Evolutionary conservation across 1,139 yeast species (phyloP).

Genomic region (Saccharomyces hybrid): DNA sequence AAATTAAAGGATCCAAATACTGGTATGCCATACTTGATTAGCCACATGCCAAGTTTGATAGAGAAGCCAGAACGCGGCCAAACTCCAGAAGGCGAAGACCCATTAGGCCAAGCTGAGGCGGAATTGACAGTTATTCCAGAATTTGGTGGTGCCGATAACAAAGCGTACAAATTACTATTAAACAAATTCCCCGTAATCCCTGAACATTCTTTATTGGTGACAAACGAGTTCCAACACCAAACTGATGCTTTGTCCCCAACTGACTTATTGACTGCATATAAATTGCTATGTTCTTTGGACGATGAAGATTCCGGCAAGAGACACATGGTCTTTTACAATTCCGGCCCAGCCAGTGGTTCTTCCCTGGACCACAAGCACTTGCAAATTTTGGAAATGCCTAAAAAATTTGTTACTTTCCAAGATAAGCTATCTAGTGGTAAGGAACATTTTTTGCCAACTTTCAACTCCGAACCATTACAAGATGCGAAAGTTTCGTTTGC

Average conservation of each 20-base stretch:
- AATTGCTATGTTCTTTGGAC: slow-evolving; percentile 40
- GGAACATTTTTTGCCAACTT: slow-evolving; percentile 46
- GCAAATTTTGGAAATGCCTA: slow-evolving; percentile 72
- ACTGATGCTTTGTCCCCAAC: slow-evolving; percentile 58
- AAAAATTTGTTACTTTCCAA: slow-evolving; percentile 51
- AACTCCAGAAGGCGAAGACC: slow-evolving; percentile 36
- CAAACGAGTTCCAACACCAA: slow-evolving; percentile 67
- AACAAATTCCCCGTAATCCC: slow-evolving; percentile 84
- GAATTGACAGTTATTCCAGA: slow-evolving; percentile 55
- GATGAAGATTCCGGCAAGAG: slow-evolving; percentile 30
- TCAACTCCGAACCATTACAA: slow-evolving; percentile 51
- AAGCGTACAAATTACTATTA: slow-evolving; percentile 49
- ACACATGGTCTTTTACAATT: slow-evolving; percentile 77
- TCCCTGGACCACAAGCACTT: slow-evolving; percentile 89
- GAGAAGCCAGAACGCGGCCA: slow-evolving; percentile 46
- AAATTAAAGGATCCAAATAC: slow-evolving; percentile 24
- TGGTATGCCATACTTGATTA: slow-evolving; percentile 35
- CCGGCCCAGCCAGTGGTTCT: slow-evolving; percentile 85
- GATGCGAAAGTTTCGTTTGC: slow-evolving; percentile 64
- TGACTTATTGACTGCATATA: slow-evolving; percentile 55
- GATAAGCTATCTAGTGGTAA: slow-evolving; percentile 42
- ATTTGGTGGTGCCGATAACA: slow-evolving; percentile 39
- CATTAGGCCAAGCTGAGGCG: slow-evolving; percentile 76
- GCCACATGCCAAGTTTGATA: slow-evolving; percentile 43
- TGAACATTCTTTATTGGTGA: slow-evolving; percentile 68